Conservation (phyloP, 305 asterid species). For the Plantago lanceolata region DNA sequence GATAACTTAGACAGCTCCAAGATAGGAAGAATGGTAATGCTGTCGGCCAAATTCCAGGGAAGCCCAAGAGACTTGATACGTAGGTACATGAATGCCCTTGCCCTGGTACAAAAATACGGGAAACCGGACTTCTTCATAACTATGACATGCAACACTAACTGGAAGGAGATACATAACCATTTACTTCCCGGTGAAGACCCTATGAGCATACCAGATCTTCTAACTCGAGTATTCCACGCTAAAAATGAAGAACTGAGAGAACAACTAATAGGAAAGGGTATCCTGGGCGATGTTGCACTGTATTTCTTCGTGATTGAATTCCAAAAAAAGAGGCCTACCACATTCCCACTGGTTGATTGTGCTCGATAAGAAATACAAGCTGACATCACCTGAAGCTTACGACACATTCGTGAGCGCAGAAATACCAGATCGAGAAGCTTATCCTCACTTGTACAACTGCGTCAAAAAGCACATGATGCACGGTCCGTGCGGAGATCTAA, state of each 20-base stretch:
- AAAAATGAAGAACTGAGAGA: not conserved
- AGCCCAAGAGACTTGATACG: not conserved
- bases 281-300: not conserved
- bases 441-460: not conserved
- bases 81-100: not conserved
- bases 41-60: not conserved
- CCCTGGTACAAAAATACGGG: not conserved
- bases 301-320: not conserved
- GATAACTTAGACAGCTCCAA: not conserved
- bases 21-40: not conserved
- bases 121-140: not conserved
- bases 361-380: no score
- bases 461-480: not conserved
- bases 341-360: not conserved
- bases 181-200: not conserved
- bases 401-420: not conserved
- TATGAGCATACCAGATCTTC: not conserved
- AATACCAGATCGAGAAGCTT: not conserved
- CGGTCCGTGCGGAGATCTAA: not conserved
- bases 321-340: not conserved
- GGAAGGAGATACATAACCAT: not conserved
- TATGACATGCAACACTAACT: no score
- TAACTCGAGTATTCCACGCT: not conserved
- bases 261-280: no score
- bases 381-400: not conserved